These are phyloP conservation scores for Geotrichum klebahnii DNA, from an alignment of 1,139 yeast species.

Conservation along the genomic window DNA sequence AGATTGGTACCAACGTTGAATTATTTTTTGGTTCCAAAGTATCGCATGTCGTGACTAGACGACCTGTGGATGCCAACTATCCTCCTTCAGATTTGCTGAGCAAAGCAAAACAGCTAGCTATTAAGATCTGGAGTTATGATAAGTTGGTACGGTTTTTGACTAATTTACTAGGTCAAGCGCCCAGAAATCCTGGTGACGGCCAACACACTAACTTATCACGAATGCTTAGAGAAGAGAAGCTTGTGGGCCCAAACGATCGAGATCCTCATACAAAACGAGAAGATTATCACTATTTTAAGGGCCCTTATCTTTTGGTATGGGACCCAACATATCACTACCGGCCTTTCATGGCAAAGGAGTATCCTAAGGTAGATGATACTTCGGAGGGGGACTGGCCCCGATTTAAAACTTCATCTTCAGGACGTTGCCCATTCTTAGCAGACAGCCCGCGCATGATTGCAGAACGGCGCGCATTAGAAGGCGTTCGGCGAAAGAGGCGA, in stretches of 20 bases:
- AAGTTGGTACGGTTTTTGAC: conserved; percentile 77
- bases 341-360: conserved; percentile 80
- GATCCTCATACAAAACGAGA: conserved; percentile 83
- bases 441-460: conserved; percentile 1
- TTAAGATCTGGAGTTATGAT: conserved; percentile 85
- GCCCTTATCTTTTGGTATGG: conserved; percentile 72
- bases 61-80: conserved; percentile 40
- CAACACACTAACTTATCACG: conserved; percentile 47
- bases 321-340: conserved; percentile 75
- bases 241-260: conserved; percentile 82
- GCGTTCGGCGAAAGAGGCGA: conserved; percentile 13
- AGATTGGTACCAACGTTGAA: conserved; percentile 34
- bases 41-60: conserved; percentile 23
- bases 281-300: conserved; percentile 75
- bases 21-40: conserved; percentile 3
- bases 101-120: conserved; percentile 53
- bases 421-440: conserved; percentile 62
- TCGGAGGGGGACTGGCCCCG: conserved; percentile 51
- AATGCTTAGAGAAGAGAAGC: conserved; percentile 75
- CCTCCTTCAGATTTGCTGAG: conserved; percentile 61
- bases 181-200: too few relatives aligned
- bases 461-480: conserved; percentile 5
- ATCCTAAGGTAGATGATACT: conserved; percentile 52
- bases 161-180: conserved; percentile 54
- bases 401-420: conserved; percentile 36